Conservation (phyloP, 768 basidiomycete species). For the Ramaria rubella region DNA sequence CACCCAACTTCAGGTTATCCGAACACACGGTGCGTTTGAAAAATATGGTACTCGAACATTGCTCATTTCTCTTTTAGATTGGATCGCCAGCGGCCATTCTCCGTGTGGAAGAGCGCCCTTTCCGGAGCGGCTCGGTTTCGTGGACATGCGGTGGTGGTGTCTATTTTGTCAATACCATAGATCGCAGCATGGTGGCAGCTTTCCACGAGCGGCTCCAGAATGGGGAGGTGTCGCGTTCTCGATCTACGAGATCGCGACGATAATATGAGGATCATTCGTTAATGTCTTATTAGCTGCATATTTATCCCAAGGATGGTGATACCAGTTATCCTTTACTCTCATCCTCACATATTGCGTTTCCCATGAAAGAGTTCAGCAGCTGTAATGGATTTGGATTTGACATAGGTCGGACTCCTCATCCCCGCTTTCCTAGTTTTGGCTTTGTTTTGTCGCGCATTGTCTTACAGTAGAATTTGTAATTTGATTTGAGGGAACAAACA, state of each 20-base stretch:
- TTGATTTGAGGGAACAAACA: background rate
- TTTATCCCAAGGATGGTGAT: constrained; percentile 4
- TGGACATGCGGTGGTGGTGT: constrained; percentile 69
- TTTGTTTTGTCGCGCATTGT: constrained; percentile 1
- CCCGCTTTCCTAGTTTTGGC: background rate
- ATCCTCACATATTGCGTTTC: background rate
- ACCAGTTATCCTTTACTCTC: background rate
- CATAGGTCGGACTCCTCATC: background rate
- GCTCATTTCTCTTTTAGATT: constrained; percentile 36
- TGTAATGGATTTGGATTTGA: background rate
- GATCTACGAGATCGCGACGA: background rate
- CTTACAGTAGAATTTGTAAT: background rate
- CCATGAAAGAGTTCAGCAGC: background rate
- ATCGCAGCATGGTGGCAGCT: constrained; percentile 32
- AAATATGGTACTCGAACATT: constrained; percentile 7
- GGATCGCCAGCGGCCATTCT: constrained; percentile 81
- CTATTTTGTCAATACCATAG: constrained; percentile 73
- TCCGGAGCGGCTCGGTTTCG: constrained; percentile 69
- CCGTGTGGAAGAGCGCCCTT: constrained; percentile 60
- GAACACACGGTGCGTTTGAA: constrained; percentile 66
- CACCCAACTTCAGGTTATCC: constrained; percentile 68
- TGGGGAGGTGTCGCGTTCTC: background rate
- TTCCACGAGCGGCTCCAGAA: constrained; percentile 5
- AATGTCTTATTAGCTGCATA: background rate
- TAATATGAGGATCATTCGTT: background rate